These are phyloP conservation scores for Metschnikowia picachoensis DNA, from an alignment of 805 yeast genomes.

Conservation along the genomic window DNA sequence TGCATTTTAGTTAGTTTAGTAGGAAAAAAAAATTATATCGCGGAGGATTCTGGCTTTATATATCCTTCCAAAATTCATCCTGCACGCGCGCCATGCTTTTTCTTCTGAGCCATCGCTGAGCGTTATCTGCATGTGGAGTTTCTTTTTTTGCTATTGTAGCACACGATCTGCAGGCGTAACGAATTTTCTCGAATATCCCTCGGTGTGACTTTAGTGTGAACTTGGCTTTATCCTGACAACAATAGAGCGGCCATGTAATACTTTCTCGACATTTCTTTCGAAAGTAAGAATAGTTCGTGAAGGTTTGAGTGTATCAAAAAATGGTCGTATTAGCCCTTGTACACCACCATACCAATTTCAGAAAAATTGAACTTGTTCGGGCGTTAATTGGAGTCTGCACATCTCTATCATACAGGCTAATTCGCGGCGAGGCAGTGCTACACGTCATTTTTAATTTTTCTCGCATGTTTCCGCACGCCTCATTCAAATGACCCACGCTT, in stretches of 20 bases:
- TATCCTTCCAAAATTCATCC: constrained; percentile 5
- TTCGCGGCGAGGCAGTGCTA: constrained; percentile 9
- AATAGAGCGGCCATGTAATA: no score
- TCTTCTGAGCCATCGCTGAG: constrained; percentile 3
- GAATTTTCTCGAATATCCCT: constrained; percentile 3
- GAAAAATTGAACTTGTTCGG: neutral
- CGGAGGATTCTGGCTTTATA: constrained; percentile 5
- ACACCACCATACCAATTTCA: constrained; percentile 2
- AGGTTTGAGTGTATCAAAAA: no score
- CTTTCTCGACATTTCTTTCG: no score
- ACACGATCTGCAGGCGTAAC: neutral
- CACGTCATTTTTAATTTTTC: constrained; percentile 2
- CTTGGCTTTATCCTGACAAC: no score
- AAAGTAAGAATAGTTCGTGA: no score
- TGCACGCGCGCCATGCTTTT: constrained; percentile 8
- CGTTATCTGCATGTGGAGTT: constrained; percentile 6
- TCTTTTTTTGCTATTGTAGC: constrained; percentile 5
- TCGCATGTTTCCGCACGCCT: neutral
- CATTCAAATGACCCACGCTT: neutral
- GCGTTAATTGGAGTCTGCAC: neutral
- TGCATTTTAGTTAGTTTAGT: constrained; percentile 27
- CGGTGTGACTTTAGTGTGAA: neutral
- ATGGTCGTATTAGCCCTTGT: neutral
- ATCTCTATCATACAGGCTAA: constrained; percentile 1
- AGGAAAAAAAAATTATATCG: neutral